A percentile compares a stretch with the other conserved stretches of the same genome.
These are phyloP conservation scores for Diplodia sapinea DNA, from an alignment of 2,329 filamentous ascomycete genomes.

Conservation along the genomic window DNA sequence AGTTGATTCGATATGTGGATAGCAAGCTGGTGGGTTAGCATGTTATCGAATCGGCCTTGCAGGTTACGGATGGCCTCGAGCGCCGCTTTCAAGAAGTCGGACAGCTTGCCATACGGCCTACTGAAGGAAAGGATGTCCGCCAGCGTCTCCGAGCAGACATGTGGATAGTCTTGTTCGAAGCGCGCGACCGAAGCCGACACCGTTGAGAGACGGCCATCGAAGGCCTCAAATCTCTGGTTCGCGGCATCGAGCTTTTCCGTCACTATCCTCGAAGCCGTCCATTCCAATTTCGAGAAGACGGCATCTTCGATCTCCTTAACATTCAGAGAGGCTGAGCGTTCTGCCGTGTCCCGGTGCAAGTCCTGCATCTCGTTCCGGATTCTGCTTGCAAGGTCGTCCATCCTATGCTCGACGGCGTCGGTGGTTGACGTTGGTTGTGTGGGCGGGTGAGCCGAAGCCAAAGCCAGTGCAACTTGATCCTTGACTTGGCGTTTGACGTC, in stretches of 20 bases:
- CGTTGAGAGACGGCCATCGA: neutral
- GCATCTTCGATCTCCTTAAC: neutral
- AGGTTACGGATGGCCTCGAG: neutral
- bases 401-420: neutral
- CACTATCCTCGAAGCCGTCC: neutral
- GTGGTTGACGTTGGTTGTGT: neutral
- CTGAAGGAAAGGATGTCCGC: neutral
- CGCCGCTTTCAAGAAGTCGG: neutral
- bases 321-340: neutral
- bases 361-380: slow-evolving; percentile 3
- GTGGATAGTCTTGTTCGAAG: neutral
- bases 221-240: neutral
- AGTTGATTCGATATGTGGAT: neutral
- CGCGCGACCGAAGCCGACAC: neutral
- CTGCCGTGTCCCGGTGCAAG: neutral
- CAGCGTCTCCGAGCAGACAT: neutral
- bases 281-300: neutral
- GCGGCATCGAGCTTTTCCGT: neutral
- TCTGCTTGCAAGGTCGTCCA: neutral
- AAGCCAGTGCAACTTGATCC: neutral
- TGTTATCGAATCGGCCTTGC: slow-evolving; percentile 4
- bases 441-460: neutral
- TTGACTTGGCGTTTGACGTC: neutral
- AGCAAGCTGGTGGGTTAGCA: slow-evolving; percentile 3
- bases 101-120: neutral